Conservation (phyloP, 2,329 filamentous ascomycete genomes). For the Fusarium xylarioides region DNA sequence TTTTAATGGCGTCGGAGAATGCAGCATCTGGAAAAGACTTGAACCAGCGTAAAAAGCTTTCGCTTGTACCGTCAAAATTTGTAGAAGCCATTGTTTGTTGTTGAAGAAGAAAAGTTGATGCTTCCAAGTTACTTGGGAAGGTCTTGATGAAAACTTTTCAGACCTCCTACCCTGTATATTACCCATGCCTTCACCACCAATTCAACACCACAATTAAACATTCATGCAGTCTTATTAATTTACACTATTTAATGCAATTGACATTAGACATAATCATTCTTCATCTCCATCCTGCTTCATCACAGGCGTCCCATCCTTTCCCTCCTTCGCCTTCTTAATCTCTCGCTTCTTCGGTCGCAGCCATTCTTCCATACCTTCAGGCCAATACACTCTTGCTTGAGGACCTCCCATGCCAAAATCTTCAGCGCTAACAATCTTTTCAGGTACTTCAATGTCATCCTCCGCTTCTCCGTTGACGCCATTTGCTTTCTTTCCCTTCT, state of each 20-base stretch:
- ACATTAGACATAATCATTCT: neutral
- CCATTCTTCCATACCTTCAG: conserved; percentile 89
- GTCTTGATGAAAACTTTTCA: conserved; percentile 31
- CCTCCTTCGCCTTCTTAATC: conserved; percentile 56
- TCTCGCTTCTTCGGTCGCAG: conserved; percentile 80
- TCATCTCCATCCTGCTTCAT: conserved; percentile 34
- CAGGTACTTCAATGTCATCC: conserved; percentile 48
- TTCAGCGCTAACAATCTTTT: conserved; percentile 65
- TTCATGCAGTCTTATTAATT: neutral
- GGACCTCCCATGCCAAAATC: conserved; percentile 89
- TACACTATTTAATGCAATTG: neutral
- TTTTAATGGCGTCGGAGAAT: conserved; percentile 62
- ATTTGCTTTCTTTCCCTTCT: conserved; percentile 49
- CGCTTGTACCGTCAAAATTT: conserved; percentile 55
- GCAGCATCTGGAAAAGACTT: conserved; percentile 59
- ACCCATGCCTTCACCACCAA: too few species aligned
- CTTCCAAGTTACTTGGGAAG: neutral
- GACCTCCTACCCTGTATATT: conserved; percentile 8
- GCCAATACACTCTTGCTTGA: conserved; percentile 88
- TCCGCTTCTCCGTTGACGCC: conserved; percentile 49
- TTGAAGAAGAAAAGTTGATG: neutral
- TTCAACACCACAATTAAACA: neutral
- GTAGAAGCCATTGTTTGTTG: conserved; percentile 12
- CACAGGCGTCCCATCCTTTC: conserved; percentile 42
- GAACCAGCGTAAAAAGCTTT: conserved; percentile 64